Conservation (phyloP, 768 basidiomycete genomes). For the Russula foetens region DNA sequence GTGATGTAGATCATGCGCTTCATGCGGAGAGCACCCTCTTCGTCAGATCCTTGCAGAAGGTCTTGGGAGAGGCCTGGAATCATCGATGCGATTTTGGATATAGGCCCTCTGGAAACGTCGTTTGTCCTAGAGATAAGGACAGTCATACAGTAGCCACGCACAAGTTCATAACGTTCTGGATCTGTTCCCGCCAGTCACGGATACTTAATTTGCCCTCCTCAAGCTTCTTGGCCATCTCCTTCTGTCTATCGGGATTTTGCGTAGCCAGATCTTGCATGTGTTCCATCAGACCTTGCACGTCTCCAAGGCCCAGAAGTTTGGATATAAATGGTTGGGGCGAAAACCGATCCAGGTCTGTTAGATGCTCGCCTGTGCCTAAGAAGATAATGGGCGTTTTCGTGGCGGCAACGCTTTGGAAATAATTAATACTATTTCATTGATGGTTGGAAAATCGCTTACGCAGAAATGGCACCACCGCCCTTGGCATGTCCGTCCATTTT, state of each 20-base stretch:
- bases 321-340: constrained; percentile 96
- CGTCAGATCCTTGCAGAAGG: constrained; percentile 85
- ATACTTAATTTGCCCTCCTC: constrained; percentile 97
- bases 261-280: constrained; percentile 96
- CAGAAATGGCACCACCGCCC: constrained; percentile 97
- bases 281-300: constrained; percentile 95
- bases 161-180: constrained; percentile 98
- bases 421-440: not conserved
- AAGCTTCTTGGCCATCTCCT: constrained; percentile 96
- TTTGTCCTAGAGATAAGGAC: constrained; percentile 8
- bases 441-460: constrained; percentile 49
- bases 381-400: constrained; percentile 99
- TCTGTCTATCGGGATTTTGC: constrained; percentile 93
- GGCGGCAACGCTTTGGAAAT: constrained; percentile 73
- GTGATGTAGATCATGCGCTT: constrained; percentile 99
- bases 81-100: constrained; percentile 98
- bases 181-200: constrained; percentile 95
- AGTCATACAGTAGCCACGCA: constrained; percentile 31
- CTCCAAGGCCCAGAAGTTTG: constrained; percentile 90
- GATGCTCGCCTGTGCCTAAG: constrained; percentile 94
- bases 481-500: constrained; percentile 99
- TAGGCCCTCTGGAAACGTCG: constrained; percentile 69
- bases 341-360: constrained; percentile 95
- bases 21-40: constrained; percentile 84
- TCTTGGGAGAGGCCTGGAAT: constrained; percentile 95